Conservation (phyloP, 2,329 filamentous ascomycete species). For the Zopfia rhizophila region DNA sequence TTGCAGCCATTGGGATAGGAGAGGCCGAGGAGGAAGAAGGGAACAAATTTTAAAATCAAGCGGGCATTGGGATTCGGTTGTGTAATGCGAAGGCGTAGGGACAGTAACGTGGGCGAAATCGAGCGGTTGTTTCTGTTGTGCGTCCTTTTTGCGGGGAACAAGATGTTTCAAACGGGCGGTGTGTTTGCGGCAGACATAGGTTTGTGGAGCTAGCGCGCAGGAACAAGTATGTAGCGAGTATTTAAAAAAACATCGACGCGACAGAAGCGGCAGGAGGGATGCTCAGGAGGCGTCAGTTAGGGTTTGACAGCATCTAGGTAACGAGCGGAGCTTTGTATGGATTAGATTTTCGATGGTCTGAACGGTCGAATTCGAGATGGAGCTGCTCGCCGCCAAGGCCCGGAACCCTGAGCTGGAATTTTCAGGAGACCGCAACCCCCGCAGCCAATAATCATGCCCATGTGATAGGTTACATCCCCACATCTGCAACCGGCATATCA, state of each 20-base stretch:
- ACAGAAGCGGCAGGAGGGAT: constrained; percentile 1
- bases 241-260: too few species aligned
- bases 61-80: constrained; percentile 31
- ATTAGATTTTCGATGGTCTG: constrained; percentile 11
- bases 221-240: too few species aligned
- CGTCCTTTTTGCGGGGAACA: constrained; percentile 21
- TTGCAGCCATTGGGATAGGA: constrained; percentile 18
- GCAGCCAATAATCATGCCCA: too few species aligned
- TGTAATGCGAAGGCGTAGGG: constrained; percentile 24
- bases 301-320: neutral
- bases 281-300: neutral
- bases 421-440: too few species aligned
- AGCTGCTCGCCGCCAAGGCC: too few species aligned
- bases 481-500: too few species aligned
- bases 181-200: too few species aligned
- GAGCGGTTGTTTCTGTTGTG: constrained; percentile 13
- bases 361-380: too few species aligned
- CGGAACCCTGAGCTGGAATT: too few species aligned
- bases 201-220: too few species aligned
- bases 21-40: constrained; percentile 25
- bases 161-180: constrained; percentile 40
- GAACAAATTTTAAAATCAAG: constrained; percentile 26
- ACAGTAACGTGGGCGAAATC: neutral
- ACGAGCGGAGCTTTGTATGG: constrained; percentile 12
- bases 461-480: too few species aligned